A percentile compares a stretch with the other conserved stretches of the same genome.
These are phyloP conservation scores for Zasmidium citrigriseum DNA, from an alignment of 2,329 filamentous ascomycete species.

Conservation along the genomic window DNA sequence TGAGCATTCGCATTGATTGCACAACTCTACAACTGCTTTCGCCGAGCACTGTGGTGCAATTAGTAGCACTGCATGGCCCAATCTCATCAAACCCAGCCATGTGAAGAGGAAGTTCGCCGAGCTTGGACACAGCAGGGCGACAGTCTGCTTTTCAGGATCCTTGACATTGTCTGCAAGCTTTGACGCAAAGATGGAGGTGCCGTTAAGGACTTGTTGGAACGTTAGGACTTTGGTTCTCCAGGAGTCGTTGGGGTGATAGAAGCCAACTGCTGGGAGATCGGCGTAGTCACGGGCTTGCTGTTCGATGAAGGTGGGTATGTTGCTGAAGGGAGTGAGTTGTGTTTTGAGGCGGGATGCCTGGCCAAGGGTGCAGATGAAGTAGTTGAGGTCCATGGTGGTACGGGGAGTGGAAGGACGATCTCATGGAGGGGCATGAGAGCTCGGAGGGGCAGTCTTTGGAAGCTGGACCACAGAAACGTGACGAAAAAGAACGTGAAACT, in stretches of 20 bases:
- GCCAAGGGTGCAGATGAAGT: slow-evolving; percentile 64
- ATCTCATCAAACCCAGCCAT: slow-evolving; percentile 60
- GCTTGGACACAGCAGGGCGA: slow-evolving; percentile 60
- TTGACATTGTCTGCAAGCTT: slow-evolving; percentile 25
- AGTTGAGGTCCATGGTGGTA: slow-evolving; percentile 41
- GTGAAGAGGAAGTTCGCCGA: slow-evolving; percentile 59
- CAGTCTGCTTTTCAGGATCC: slow-evolving; percentile 32
- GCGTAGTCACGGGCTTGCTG: slow-evolving; percentile 45
- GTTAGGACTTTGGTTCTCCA: slow-evolving; percentile 34
- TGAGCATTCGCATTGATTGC: slow-evolving; percentile 45
- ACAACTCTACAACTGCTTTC: slow-evolving; percentile 56
- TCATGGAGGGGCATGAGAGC: no score
- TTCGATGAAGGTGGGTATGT: slow-evolving; percentile 55
- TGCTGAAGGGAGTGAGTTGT: slow-evolving; percentile 41
- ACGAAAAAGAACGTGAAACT: no score
- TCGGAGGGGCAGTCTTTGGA: no score
- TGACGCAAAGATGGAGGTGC: slow-evolving; percentile 40
- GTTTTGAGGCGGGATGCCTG: slow-evolving; percentile 48
- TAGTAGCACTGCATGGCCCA: slow-evolving; percentile 58
- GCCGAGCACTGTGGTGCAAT: slow-evolving; percentile 55
- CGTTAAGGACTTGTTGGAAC: slow-evolving; percentile 38
- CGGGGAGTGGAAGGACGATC: not conserved
- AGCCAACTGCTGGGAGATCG: slow-evolving; percentile 52
- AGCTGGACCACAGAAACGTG: no score
- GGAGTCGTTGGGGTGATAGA: slow-evolving; percentile 39